phyloP scores from a whole-genome alignment of 2,329 filamentous ascomycete species.

The Neonectria punicea region DNA sequence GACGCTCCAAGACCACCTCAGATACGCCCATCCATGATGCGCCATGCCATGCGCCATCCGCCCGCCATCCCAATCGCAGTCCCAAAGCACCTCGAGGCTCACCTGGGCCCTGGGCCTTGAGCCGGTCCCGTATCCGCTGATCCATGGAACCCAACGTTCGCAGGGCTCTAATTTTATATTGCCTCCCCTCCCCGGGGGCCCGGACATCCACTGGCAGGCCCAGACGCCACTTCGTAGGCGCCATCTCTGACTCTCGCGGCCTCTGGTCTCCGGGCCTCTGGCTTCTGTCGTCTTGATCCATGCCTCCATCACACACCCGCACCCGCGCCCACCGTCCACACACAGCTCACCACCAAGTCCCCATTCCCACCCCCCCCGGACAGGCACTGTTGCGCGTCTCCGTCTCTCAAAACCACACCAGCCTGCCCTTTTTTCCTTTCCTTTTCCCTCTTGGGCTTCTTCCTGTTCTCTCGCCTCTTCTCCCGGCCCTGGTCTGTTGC shows the following conservation, averaged over 20 bases:
- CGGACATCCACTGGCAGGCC: conserved; percentile 56
- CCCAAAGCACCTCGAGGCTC: not conserved
- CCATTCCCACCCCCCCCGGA: conserved; percentile 6
- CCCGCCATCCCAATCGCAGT: conserved; percentile 26
- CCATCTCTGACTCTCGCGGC: conserved; percentile 52
- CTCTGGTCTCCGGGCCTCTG: no score
- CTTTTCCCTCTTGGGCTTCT: conserved; percentile 41
- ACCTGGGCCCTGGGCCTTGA: conserved; percentile 37
- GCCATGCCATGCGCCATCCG: conserved; percentile 37
- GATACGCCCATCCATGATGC: conserved; percentile 21
- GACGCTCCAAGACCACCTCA: conserved; percentile 11
- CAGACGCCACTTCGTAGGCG: conserved; percentile 54
- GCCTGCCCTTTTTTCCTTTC: conserved; percentile 41
- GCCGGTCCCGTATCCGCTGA: conserved; percentile 44
- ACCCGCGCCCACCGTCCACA: conserved; percentile 32
- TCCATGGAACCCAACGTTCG: conserved; percentile 44
- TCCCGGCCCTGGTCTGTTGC: conserved; percentile 21
- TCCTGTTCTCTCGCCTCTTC: conserved; percentile 37
- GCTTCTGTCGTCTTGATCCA: conserved; percentile 22
- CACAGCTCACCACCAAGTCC: conserved; percentile 15
- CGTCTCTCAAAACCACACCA: conserved; percentile 42
- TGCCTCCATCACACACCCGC: conserved; percentile 45
- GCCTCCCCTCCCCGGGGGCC: conserved; percentile 37
- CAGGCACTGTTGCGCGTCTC: conserved; percentile 34
- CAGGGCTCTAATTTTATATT: conserved; percentile 59